Percentiles rank a stretch among this genome's conserved stretches.
These are phyloP conservation scores for Trichosporon coremiiforme DNA, from an alignment of 1,284 basidiomycete species.

Conservation along the genomic window DNA sequence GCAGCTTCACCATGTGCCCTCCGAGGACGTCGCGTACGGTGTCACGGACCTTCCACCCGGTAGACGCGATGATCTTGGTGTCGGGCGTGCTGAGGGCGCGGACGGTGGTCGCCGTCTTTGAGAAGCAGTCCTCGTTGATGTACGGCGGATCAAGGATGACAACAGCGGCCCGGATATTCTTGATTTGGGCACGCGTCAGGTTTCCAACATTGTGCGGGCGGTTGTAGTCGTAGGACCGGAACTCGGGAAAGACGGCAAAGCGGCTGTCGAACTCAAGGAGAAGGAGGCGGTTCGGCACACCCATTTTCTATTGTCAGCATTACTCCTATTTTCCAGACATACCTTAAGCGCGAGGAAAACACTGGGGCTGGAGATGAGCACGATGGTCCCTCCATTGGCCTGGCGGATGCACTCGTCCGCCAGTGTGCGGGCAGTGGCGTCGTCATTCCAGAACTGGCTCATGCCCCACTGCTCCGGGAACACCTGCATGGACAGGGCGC, in stretches of 20 bases:
- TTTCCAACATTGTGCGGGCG: constrained; percentile 20
- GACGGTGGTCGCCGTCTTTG: constrained; percentile 21
- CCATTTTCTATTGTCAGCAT: constrained; percentile 22
- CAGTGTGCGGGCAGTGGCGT: constrained; percentile 12
- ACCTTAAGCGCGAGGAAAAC: constrained; percentile 27
- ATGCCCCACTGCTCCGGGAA: constrained; percentile 30
- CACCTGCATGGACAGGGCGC: constrained; percentile 18
- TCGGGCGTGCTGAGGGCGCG: constrained; percentile 10
- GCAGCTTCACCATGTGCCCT: constrained; percentile 21
- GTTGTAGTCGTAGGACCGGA: constrained; percentile 25
- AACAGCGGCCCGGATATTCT: constrained; percentile 17
- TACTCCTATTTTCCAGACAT: not conserved
- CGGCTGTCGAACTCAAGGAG: constrained; percentile 29
- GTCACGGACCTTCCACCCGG: constrained; percentile 25
- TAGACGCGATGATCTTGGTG: constrained; percentile 23
- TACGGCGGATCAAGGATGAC: constrained; percentile 27
- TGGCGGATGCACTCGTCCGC: constrained; percentile 19
- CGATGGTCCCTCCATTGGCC: constrained; percentile 18
- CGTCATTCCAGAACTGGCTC: constrained; percentile 32
- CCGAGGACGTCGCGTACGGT: constrained; percentile 8
- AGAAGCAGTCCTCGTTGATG: constrained; percentile 22
- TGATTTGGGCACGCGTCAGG: not conserved
- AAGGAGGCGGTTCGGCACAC: constrained; percentile 25
- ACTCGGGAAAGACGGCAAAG: constrained; percentile 30
- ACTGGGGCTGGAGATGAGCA: constrained; percentile 21